A percentile compares a stretch with the other conserved stretches of the same genome.
Conservation (phyloP, 345 rosid genomes). For the Aegle marmelos region DNA sequence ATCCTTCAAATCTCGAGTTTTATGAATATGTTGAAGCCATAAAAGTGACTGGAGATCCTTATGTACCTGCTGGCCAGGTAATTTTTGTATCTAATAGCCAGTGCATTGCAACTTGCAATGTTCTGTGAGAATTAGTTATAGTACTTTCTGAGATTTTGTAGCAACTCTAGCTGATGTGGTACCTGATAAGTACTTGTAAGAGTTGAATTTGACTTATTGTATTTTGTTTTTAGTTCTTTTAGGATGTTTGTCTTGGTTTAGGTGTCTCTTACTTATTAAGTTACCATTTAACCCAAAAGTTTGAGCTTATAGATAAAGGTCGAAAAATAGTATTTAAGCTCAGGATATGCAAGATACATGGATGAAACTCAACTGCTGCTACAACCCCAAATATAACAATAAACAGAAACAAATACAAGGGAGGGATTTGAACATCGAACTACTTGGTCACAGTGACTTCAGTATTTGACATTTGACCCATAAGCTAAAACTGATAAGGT, state of each 20-base stretch:
- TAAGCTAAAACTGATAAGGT: not conserved
- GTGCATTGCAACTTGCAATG: not conserved
- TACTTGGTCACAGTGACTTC: not conserved
- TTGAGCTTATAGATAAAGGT: not conserved
- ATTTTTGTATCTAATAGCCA: conserved; percentile 3
- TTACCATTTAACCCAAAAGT: not conserved
- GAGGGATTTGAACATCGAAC: not conserved
- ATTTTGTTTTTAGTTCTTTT: not conserved
- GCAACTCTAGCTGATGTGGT: not conserved
- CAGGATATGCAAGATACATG: not conserved
- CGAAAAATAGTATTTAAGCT: not conserved
- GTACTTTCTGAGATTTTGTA: not conserved
- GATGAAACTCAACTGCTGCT: not conserved
- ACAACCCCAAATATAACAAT: not conserved
- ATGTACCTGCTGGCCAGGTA: conserved; percentile 97
- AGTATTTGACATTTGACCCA: not conserved
- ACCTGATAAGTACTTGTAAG: not conserved
- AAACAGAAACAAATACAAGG: not conserved
- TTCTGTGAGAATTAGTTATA: not conserved
- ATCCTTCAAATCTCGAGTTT: conserved; percentile 60
- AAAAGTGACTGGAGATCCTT: conserved; percentile 87
- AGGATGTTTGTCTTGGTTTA: not conserved
- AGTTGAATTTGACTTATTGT: not conserved
- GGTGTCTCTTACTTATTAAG: not conserved
- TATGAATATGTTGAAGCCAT: conserved; percentile 95